Conservation (phyloP, 73 alveolate genomes). For the Tetrahymena borealis region DNA sequence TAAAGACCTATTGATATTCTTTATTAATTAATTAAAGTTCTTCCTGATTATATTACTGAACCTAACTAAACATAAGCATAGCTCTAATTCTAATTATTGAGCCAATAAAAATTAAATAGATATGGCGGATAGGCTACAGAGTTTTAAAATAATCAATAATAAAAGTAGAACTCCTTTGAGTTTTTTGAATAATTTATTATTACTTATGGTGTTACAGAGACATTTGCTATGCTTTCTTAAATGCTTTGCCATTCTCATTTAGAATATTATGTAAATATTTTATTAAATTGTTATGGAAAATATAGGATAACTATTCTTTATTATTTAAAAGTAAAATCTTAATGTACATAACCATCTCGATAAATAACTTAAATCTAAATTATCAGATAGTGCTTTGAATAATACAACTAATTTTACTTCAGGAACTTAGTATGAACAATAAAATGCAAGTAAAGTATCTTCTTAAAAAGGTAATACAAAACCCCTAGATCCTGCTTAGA, state of each 20-base stretch:
- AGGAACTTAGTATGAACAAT: neutral
- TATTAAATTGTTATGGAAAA: neutral
- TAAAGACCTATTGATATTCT: neutral
- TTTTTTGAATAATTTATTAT: neutral
- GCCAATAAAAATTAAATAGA: neutral
- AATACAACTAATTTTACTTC: neutral
- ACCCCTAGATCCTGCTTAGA: neutral
- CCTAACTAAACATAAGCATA: neutral
- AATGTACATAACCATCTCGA: neutral
- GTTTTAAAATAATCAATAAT: neutral
- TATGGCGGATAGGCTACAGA: neutral
- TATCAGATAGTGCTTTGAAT: neutral
- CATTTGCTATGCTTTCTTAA: neutral
- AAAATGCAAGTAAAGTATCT: neutral
- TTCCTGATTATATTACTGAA: neutral
- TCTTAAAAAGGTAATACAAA: neutral
- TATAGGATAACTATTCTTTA: neutral
- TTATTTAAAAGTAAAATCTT: neutral
- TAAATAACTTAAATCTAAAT: neutral
- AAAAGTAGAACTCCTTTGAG: neutral
- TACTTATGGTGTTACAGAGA: neutral
- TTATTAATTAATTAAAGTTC: neutral
- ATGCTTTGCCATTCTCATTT: neutral
- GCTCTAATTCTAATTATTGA: neutral
- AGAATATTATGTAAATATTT: neutral